These are phyloP conservation scores for Lasiodiplodia sp. DNA, from an alignment of 2,329 filamentous ascomycete species.

Conservation along the genomic window DNA sequence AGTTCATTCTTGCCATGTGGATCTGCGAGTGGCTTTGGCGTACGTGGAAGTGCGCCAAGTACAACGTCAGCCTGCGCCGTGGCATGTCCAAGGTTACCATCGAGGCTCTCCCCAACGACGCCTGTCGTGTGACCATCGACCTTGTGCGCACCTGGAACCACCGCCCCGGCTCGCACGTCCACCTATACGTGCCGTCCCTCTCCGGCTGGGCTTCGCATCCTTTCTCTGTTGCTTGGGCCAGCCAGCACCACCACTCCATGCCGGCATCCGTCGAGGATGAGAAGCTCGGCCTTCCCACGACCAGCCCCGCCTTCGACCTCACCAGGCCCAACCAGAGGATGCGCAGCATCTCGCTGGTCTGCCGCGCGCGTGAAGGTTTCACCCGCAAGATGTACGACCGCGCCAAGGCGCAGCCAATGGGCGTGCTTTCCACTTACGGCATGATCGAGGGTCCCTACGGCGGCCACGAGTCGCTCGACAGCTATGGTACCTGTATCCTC, in stretches of 20 bases:
- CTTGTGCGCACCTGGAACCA: slow-evolving; percentile 62
- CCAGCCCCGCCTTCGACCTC: slow-evolving; percentile 38
- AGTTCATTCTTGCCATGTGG: slow-evolving; percentile 81
- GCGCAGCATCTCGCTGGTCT: slow-evolving; percentile 70
- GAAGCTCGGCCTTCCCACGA: slow-evolving; percentile 39
- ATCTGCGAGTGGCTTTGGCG: slow-evolving; percentile 66
- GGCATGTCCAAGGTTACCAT: slow-evolving; percentile 62
- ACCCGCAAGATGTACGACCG: slow-evolving; percentile 74
- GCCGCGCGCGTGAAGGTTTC: slow-evolving; percentile 76
- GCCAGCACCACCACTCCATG: slow-evolving; percentile 14
- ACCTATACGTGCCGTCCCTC: slow-evolving; percentile 63
- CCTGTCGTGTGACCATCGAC: slow-evolving; percentile 67
- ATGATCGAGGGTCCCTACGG: slow-evolving; percentile 80
- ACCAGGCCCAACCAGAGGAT: slow-evolving; percentile 41
- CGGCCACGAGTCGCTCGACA: slow-evolving; percentile 72
- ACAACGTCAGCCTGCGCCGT: slow-evolving; percentile 59
- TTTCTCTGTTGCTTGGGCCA: slow-evolving; percentile 54
- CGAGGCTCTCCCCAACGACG: slow-evolving; percentile 66
- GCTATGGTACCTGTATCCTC: slow-evolving; percentile 79
- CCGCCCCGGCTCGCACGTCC: slow-evolving; percentile 65
- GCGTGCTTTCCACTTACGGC: slow-evolving; percentile 69
- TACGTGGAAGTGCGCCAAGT: slow-evolving; percentile 57
- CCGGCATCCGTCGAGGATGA: slow-evolving; percentile 39
- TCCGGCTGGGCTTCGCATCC: slow-evolving; percentile 55
- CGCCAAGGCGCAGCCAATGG: slow-evolving; percentile 67